Percentiles rank a stretch among this genome's conserved stretches.
phyloP scores from a whole-genome alignment of 345 rosid species.

The Murraya koenigii region DNA sequence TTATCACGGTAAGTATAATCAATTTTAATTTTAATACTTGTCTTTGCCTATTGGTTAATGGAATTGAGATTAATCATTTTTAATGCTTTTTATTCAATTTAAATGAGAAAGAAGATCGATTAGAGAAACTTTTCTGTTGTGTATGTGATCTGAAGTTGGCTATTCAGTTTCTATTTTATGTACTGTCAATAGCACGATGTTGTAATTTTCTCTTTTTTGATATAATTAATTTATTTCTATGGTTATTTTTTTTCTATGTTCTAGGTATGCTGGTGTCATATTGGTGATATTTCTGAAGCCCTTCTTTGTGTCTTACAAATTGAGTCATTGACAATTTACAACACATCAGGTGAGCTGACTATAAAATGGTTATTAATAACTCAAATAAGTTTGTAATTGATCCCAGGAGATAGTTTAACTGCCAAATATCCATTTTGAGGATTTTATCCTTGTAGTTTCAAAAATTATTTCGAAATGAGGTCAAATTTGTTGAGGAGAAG shows the following conservation, averaged over 20 bases:
- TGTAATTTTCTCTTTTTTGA: neutral
- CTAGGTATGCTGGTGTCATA: constrained; percentile 89
- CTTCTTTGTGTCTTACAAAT: constrained; percentile 70
- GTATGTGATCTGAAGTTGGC: neutral
- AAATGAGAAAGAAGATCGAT: neutral
- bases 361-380: neutral
- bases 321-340: constrained; percentile 71
- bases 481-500: neutral
- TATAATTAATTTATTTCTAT: constrained; percentile 13
- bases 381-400: neutral
- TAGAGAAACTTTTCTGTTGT: neutral
- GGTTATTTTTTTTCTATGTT: constrained; percentile 14
- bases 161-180: neutral
- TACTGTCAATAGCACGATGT: neutral
- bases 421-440: neutral
- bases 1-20: constrained; percentile 44
- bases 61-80: neutral
- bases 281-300: constrained; percentile 61
- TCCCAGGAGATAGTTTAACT: neutral
- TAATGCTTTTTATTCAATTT: neutral
- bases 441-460: neutral
- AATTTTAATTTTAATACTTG: neutral
- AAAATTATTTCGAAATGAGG: neutral
- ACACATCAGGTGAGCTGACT: constrained; percentile 57
- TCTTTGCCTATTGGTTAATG: neutral